These are phyloP conservation scores for Cicer judaicum DNA, from an alignment of 306 rosid species.

Conservation along the genomic window DNA sequence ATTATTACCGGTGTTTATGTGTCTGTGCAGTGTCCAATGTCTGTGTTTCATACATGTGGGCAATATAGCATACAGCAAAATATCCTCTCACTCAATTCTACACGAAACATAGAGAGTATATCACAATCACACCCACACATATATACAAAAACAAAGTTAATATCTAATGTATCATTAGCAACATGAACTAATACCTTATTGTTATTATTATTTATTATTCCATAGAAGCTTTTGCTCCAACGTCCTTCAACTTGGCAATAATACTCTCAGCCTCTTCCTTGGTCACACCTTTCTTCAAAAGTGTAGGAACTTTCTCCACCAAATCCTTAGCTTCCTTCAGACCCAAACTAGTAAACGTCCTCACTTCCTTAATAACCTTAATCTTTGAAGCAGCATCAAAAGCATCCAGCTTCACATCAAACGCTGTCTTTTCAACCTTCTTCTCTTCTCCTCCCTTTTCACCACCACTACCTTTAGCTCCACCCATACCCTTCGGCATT, in stretches of 20 bases:
- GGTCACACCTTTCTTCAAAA: constrained; percentile 88
- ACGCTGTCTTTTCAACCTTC: constrained; percentile 81
- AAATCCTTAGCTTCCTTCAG: constrained; percentile 97
- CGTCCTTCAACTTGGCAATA: constrained; percentile 82
- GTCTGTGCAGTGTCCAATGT: not conserved
- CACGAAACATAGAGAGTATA: not conserved
- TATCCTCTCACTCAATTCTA: not conserved
- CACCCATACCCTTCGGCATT: constrained; percentile 57
- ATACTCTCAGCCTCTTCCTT: constrained; percentile 88
- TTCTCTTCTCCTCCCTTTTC: constrained; percentile 47
- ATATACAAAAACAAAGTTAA: not conserved
- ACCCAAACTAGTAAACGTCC: constrained; percentile 85
- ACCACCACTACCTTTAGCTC: constrained; percentile 31
- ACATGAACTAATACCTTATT: constrained; percentile 58
- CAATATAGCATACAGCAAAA: not conserved
- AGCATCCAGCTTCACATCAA: constrained; percentile 86
- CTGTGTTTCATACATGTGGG: not conserved
- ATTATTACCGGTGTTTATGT: not conserved
- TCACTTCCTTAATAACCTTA: constrained; percentile 91
- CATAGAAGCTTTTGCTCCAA: constrained; percentile 88
- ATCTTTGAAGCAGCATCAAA: constrained; percentile 82
- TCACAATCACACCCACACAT: not conserved
- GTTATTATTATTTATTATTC: constrained; percentile 61
- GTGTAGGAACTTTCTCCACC: constrained; percentile 87
- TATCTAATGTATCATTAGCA: not conserved